phyloP scores from a whole-genome alignment of 495 filamentous ascomycete species.

The Polyplosphaeria fusca region DNA sequence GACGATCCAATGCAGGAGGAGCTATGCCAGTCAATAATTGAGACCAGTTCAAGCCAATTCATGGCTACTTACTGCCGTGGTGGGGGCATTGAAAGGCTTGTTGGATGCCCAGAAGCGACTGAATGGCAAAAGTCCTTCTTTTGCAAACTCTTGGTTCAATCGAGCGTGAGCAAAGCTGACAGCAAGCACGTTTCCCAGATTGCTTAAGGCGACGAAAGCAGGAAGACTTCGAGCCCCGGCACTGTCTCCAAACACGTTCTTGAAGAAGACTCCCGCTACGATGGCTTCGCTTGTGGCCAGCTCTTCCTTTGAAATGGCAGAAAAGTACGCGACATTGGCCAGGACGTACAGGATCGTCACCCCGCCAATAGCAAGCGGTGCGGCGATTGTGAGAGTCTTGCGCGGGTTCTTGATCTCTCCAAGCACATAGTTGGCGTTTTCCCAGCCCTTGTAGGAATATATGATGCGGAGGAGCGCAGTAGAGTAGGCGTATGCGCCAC shows the following conservation, averaged over 20 bases:
- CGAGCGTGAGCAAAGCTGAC: constrained; percentile 30
- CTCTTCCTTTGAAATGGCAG: constrained; percentile 23
- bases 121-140: constrained; percentile 23
- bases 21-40: constrained; percentile 17
- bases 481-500: constrained; percentile 30
- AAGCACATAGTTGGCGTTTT: constrained; percentile 31
- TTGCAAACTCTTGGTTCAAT: constrained; percentile 30
- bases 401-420: constrained; percentile 27
- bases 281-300: constrained; percentile 30
- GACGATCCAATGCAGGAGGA: constrained; percentile 49
- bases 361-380: constrained; percentile 25
- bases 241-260: constrained; percentile 29
- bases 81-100: constrained; percentile 28
- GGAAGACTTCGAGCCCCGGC: constrained; percentile 25
- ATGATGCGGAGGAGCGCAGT: constrained; percentile 31
- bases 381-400: constrained; percentile 25
- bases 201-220: constrained; percentile 29
- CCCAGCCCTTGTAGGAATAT: constrained; percentile 32
- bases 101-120: constrained; percentile 31
- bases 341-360: constrained; percentile 31
- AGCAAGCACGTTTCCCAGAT: constrained; percentile 29
- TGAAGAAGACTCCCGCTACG: constrained; percentile 29
- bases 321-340: constrained; percentile 31
- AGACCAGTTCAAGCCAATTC: background rate
- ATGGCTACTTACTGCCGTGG: constrained; percentile 23